Evolutionary conservation across 108 stramenopile species (phyloP), one percentile per base, ranked within the genome.

Genomic region (Cyclotella sp.): DNA sequence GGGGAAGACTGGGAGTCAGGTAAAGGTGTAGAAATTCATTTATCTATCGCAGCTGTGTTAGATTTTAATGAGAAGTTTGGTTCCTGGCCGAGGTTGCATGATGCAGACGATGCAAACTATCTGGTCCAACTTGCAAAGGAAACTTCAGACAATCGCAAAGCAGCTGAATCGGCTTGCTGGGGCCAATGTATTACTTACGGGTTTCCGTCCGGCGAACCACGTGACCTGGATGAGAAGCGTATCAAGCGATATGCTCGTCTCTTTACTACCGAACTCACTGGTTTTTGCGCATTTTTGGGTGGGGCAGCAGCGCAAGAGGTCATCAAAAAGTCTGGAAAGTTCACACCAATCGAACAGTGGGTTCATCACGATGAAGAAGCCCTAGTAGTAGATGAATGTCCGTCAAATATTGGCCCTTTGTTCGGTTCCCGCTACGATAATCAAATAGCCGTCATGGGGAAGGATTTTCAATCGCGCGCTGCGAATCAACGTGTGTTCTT

Each of bases 221-320:
- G 86, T 9, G 90, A 92, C 45, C 46, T 90, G 51, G 89, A 94
- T 63, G 85, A 67, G 29, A 81, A 72, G 28, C 64, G 78, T 5
- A 69, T 95, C 34, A 51, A 52, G 24, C 75, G 72, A 41, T 86
- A 88, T 69, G 89, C 92, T 21, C 75, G 77, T 40, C 77, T 84
- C 46, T 89, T 90, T 69, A 70, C 65, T 0, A 83, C 82, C 5
- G 88, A 90, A 60, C 65, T 91, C 44, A 88, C 91, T 68, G 91
- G 92, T 9, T 75, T 94, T 61, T 84, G 88, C 46, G 89, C 90
- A 10, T 94, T 93, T 76, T 79, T 93, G 54, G 95, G 95, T 19
- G 95, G 95, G 41, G 91, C 93, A 0, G 90, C 89, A 39, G 95
- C 95, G 7, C 95, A 96, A 78, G 95, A 96, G 68, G 91, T 95